Evolutionary conservation across 257 asterid genomes (phyloP).

Genomic region (Datura wrightii): DNA sequence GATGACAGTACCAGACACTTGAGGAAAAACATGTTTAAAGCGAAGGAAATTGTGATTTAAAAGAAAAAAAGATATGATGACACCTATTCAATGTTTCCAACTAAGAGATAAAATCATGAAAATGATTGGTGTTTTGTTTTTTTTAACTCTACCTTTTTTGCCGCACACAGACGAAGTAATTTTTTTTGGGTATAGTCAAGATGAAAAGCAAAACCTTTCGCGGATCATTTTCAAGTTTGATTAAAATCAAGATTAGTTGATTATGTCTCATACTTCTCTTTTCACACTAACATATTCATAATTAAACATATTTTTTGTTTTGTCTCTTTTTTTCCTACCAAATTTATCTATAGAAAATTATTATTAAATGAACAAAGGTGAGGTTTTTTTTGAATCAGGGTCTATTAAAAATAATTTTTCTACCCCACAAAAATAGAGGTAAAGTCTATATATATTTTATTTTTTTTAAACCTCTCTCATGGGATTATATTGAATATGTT

Average conservation of each 20-base stretch:
- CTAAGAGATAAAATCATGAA: neutral
- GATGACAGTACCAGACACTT: neutral
- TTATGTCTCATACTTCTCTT: neutral
- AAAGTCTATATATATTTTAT: too few species aligned
- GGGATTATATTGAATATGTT: too few species aligned
- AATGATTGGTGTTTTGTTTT: neutral
- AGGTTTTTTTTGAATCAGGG: too few species aligned
- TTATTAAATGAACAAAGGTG: neutral
- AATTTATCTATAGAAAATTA: neutral
- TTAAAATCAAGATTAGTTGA: neutral
- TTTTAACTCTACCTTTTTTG: neutral
- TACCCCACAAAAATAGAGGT: too few species aligned
- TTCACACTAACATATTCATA: neutral
- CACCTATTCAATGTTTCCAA: constrained; percentile 5
- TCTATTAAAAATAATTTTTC: too few species aligned
- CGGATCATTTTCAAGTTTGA: neutral
- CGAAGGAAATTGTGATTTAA: neutral
- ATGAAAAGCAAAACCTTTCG: neutral
- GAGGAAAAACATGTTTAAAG: neutral
- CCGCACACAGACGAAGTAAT: neutral
- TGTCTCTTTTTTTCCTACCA: neutral
- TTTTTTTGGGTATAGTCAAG: neutral
- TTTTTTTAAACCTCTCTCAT: too few species aligned
- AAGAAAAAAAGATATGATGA: neutral
- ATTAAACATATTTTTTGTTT: neutral